Evolutionary conservation across 768 basidiomycete genomes (phyloP).

Genomic region (Scleroderma citrinum): DNA sequence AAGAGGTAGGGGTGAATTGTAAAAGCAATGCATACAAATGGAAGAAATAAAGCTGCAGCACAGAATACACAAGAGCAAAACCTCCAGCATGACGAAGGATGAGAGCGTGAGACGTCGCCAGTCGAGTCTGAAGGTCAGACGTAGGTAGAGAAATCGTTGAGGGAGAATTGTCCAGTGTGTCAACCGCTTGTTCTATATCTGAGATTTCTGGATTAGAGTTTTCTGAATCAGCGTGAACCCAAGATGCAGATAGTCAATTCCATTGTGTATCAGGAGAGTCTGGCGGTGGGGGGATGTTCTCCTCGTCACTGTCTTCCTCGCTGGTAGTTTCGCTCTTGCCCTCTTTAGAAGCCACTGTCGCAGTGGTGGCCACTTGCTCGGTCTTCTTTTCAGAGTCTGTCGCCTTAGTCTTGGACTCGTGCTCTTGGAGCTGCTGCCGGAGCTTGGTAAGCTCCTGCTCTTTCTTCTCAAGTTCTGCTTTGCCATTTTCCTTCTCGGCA

Average conservation of each 20-base stretch:
- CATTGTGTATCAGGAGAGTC: conserved; percentile 25
- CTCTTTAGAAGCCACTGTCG: conserved; percentile 15
- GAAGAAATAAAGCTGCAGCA: conserved; percentile 39
- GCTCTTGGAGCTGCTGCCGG: conserved; percentile 45
- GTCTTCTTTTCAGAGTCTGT: conserved; percentile 38
- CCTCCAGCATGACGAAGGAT: conserved; percentile 31
- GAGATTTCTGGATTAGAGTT: conserved; percentile 11
- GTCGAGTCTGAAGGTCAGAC: conserved; percentile 20
- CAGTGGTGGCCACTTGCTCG: conserved; percentile 28
- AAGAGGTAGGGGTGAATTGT: conserved; percentile 28
- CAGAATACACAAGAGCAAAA: conserved; percentile 32
- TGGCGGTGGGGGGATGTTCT: conserved; percentile 32
- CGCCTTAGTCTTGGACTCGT: conserved; percentile 45
- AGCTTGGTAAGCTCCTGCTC: conserved; percentile 52
- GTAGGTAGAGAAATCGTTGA: conserved; percentile 13
- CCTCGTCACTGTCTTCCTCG: conserved; percentile 38
- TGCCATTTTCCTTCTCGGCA: conserved; percentile 46
- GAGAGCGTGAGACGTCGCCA: conserved; percentile 18
- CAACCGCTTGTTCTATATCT: conserved; percentile 24
- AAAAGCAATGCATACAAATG: conserved; percentile 39
- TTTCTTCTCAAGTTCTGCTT: conserved; percentile 61
- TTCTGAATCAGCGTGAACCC: conserved; percentile 14
- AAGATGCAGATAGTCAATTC: conserved; percentile 28
- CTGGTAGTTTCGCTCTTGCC: conserved; percentile 28
- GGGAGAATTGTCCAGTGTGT: conserved; percentile 13